Conservation (phyloP, 148 eudicot species). For the Cornus controversa region DNA sequence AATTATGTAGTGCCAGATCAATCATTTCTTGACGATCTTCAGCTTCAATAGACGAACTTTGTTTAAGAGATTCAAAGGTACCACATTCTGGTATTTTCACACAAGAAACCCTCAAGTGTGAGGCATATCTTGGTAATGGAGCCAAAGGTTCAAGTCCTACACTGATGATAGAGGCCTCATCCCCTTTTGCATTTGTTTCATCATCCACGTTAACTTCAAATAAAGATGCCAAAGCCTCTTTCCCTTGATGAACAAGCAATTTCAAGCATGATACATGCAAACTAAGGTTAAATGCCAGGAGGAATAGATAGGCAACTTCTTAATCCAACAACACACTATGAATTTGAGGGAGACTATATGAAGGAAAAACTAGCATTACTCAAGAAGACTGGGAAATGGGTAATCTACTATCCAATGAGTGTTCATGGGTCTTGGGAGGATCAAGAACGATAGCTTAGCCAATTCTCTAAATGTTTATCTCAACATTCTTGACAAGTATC, state of each 20-base stretch:
- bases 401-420: conserved; percentile 24
- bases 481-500: conserved; percentile 64
- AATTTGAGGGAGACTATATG: conserved; percentile 36
- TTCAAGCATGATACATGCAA: conserved; percentile 78
- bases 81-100: conserved; percentile 92
- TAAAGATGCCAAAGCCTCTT: conserved; percentile 56
- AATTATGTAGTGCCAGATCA: conserved; percentile 74
- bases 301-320: conserved; percentile 70
- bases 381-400: conserved; percentile 22
- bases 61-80: conserved; percentile 71
- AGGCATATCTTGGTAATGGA: conserved; percentile 71
- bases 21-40: conserved; percentile 85
- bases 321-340: conserved; percentile 27
- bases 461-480: conserved; percentile 48
- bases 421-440: conserved; percentile 50
- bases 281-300: conserved; percentile 75
- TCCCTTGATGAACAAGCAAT: conserved; percentile 64
- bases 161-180: conserved; percentile 32
- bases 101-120: conserved; percentile 82
- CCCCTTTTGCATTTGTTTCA: conserved; percentile 32
- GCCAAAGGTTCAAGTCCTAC: conserved; percentile 62
- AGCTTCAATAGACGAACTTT: conserved; percentile 67
- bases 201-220: conserved; percentile 45
- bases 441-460: conserved; percentile 78
- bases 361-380: conserved; percentile 64